Conservation (phyloP, 2,329 filamentous ascomycete species). For the Aspergillus sp. region DNA sequence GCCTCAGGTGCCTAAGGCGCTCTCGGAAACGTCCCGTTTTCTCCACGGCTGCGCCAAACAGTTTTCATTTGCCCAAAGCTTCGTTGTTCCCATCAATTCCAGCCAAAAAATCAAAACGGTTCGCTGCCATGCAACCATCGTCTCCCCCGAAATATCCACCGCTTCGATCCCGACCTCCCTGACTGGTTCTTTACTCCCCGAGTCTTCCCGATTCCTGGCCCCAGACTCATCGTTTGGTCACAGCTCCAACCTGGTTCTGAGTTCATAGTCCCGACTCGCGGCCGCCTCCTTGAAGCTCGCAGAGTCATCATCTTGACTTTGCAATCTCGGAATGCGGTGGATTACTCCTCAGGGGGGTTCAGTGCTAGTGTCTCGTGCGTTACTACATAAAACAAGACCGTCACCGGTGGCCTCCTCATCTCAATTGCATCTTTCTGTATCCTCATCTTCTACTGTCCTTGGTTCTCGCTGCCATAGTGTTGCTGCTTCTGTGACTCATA, state of each 20-base stretch:
- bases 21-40: constrained; percentile 24
- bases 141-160: constrained; percentile 22
- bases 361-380: constrained; percentile 27
- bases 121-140: constrained; percentile 23
- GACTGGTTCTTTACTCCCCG: constrained; percentile 23
- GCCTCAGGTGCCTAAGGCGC: not conserved
- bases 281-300: constrained; percentile 22
- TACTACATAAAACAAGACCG: constrained; percentile 34
- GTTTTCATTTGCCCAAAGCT: constrained; percentile 21
- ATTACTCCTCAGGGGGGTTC: constrained; percentile 32
- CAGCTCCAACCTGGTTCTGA: constrained; percentile 10
- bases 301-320: constrained; percentile 44
- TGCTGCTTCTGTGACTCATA: constrained; percentile 23
- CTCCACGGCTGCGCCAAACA: constrained; percentile 18
- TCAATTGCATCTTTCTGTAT: constrained; percentile 13
- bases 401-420: constrained; percentile 16
- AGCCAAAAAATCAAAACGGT: constrained; percentile 17
- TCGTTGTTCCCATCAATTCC: constrained; percentile 19
- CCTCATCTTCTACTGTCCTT: constrained; percentile 20
- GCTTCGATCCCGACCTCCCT: constrained; percentile 19
- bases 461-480: constrained; percentile 18
- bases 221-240: constrained; percentile 14
- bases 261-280: constrained; percentile 19
- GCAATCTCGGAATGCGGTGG: constrained; percentile 50
- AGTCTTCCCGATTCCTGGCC: constrained; percentile 25